Conservation (phyloP, 345 rosid species). For the Schrenkiella parvula region DNA sequence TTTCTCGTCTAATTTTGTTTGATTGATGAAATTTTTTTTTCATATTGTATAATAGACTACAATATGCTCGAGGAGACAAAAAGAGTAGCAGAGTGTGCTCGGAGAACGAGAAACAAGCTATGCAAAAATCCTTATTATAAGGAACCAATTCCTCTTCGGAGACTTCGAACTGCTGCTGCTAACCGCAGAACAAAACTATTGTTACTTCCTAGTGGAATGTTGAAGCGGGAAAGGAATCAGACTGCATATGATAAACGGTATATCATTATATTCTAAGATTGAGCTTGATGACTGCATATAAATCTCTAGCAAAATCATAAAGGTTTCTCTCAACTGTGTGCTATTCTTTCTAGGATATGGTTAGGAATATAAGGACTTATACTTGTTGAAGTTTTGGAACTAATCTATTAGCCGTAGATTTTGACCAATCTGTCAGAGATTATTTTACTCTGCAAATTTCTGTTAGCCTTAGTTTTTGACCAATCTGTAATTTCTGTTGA, state of each 20-base stretch:
- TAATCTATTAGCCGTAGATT: background rate
- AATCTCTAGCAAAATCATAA: too few relatives aligned
- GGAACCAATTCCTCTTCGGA: slow-evolving; percentile 37
- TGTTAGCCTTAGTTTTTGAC: background rate
- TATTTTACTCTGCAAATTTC: background rate
- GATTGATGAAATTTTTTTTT: background rate
- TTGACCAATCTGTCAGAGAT: background rate
- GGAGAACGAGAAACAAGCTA: slow-evolving; percentile 50
- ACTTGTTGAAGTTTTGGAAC: background rate
- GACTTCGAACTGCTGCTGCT: slow-evolving; percentile 52
- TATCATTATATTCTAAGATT: background rate
- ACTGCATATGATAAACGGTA: slow-evolving; percentile 47
- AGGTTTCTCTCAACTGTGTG: background rate
- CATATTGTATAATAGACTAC: slow-evolving; percentile 45
- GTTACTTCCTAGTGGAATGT: slow-evolving; percentile 71
- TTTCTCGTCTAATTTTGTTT: background rate
- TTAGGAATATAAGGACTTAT: background rate
- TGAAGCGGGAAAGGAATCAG: slow-evolving; percentile 63
- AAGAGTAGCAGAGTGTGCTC: slow-evolving; percentile 73
- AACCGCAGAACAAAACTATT: slow-evolving; percentile 55
- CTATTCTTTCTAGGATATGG: background rate
- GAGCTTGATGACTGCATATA: background rate
- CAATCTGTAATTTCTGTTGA: slow-evolving; percentile 7
- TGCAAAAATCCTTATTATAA: slow-evolving; percentile 33
- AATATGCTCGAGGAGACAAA: slow-evolving; percentile 76